Evolutionary conservation across 805 yeast genomes (phyloP), one percentile per base, ranked within the genome.

Genomic region (Ogataea trehalophila): DNA sequence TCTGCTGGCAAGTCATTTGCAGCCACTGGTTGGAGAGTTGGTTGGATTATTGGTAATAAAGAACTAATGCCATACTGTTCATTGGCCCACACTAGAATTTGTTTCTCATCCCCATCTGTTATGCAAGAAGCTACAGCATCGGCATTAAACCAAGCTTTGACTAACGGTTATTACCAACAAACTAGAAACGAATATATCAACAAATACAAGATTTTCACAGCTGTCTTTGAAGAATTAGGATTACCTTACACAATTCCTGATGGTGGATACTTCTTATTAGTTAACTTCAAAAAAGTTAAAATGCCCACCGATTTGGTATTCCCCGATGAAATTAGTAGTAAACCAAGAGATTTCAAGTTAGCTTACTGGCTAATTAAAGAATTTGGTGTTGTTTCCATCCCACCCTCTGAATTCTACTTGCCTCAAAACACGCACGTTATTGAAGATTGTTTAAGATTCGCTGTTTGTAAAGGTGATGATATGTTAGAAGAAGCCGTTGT

Each of bases 11-110:
- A 94, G 68, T 82, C 96, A 0, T 94, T 94, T 71, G 96, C 97
- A n/a, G 96, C 96, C 39, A 94, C 99, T 13, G 99, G 99, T 45
- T 94, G 98, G 97, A 83, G 99, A 73, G 79, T 94, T 45, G 99
- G 99, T 46, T 94, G 96, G 95, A 76, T 92, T 36, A 83, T 91
- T 52, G 98, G 97, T 6, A 84, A 87, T 45, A 75, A 86, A n/a
- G 87, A 85, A 31, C 72, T 91, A 54, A 74, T 94, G 58, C 81
- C 85, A 55, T 88, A 87, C 62, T 95, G 83, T 5, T 76, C 89
- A 6, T 78, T 86, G 23, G 98, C 98, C 0, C 97, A 94, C 67
- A 89, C 97, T 1, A 79, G 99, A 68, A 92, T 94, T 58, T 89
- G 96, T 62, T 94, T 94, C 68, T 75, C 92, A 9, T 79, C 90